These are phyloP conservation scores for Botrytis hyacinthi DNA, from an alignment of 2,329 filamentous ascomycete species.

Conservation along the genomic window DNA sequence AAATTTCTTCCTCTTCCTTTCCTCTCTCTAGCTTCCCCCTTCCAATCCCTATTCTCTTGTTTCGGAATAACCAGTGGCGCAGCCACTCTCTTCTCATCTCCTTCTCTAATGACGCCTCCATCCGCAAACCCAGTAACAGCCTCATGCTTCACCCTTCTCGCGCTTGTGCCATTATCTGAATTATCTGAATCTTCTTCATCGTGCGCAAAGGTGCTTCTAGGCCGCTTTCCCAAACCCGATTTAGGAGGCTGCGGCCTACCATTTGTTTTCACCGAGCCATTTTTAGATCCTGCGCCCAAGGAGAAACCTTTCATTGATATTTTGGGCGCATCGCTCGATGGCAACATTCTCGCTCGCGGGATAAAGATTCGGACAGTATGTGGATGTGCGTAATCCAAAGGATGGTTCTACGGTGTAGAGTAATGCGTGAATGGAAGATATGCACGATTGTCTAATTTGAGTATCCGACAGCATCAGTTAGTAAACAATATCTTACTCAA, in stretches of 20 bases:
- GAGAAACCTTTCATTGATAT: conserved; percentile 43
- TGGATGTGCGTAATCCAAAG: background rate
- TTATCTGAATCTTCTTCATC: conserved; percentile 56
- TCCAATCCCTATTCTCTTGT: conserved; percentile 62
- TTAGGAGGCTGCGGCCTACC: conserved; percentile 31
- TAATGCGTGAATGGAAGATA: background rate
- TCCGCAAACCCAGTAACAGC: conserved; percentile 51
- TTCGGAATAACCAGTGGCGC: conserved; percentile 55
- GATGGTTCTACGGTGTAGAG: background rate
- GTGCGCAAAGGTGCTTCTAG: conserved; percentile 48
- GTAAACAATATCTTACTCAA: background rate
- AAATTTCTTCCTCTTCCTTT: conserved; percentile 53
- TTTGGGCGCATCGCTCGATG: conserved; percentile 36
- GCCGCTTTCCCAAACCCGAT: conserved; percentile 43
- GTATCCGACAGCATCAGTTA: background rate
- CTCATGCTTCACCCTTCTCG: conserved; percentile 42
- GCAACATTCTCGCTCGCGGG: conserved; percentile 28
- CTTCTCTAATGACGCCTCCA: conserved; percentile 44
- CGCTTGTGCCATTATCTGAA: conserved; percentile 47
- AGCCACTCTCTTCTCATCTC: conserved; percentile 34
- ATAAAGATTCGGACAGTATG: background rate
- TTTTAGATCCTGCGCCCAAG: conserved; percentile 39
- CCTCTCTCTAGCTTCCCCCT: conserved; percentile 48
- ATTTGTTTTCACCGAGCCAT: conserved; percentile 30
- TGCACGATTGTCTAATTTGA: background rate